Percentiles rank a stretch among this genome's conserved stretches.
phyloP scores from a whole-genome alignment of 2,329 filamentous ascomycete species.

The Sporothrix mexicana region DNA sequence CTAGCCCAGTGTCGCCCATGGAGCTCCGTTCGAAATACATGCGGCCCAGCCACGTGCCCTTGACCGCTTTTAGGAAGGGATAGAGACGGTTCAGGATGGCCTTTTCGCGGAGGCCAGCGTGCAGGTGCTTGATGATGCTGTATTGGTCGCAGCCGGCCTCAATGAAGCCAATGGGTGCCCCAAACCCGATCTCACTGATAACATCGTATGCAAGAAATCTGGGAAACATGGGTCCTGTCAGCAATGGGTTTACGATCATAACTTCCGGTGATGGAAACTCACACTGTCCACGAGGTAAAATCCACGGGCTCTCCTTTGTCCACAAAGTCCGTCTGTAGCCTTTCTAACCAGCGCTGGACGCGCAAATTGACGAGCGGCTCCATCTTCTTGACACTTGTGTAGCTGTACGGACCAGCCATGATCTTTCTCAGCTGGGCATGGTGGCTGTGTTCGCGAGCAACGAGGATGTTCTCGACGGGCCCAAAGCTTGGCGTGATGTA shows the following conservation, averaged over 20 bases:
- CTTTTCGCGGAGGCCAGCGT: slow-evolving; percentile 58
- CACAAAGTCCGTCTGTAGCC: slow-evolving; percentile 55
- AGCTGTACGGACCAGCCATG: slow-evolving; percentile 61
- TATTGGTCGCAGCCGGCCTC: slow-evolving; percentile 57
- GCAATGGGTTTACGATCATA: too few species aligned
- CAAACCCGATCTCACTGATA: slow-evolving; percentile 62
- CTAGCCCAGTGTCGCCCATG: background rate
- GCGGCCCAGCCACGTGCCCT: slow-evolving; percentile 61
- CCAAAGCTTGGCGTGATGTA: slow-evolving; percentile 65
- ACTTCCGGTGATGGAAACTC: slow-evolving; percentile 40
- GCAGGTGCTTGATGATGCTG: slow-evolving; percentile 60
- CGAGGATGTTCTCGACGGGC: slow-evolving; percentile 61
- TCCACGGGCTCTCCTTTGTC: slow-evolving; percentile 55
- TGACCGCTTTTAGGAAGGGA: slow-evolving; percentile 61
- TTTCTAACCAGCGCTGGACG: slow-evolving; percentile 57
- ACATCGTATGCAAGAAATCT: slow-evolving; percentile 58
- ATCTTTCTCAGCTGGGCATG: slow-evolving; percentile 54
- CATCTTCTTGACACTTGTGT: slow-evolving; percentile 63
- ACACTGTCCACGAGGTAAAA: slow-evolving; percentile 62
- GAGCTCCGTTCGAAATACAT: slow-evolving; percentile 52
- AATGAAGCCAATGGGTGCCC: slow-evolving; percentile 62
- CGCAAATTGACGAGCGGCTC: slow-evolving; percentile 60
- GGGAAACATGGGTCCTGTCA: too few species aligned
- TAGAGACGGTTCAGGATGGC: slow-evolving; percentile 59
- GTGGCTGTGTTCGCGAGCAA: slow-evolving; percentile 60